A percentile compares a stretch with the other conserved stretches of the same genome.
Evolutionary conservation across 1,139 yeast species (phyloP).

Genomic region (Pichia sp.): DNA sequence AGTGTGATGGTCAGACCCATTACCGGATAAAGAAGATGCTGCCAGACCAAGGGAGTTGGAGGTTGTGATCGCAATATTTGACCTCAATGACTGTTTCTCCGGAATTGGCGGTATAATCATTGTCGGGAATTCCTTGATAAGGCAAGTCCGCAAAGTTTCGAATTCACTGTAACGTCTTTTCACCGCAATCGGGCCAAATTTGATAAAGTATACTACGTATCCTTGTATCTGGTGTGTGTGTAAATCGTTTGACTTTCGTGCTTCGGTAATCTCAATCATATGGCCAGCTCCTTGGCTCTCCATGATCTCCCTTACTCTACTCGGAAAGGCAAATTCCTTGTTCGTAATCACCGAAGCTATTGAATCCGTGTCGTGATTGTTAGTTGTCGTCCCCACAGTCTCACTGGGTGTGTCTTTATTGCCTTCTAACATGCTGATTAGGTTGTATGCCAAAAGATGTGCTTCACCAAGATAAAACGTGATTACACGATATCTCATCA

Average conservation of each 20-base stretch:
- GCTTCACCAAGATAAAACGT: neutral
- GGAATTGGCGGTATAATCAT: constrained; percentile 90
- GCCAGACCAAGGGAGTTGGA: constrained; percentile 24
- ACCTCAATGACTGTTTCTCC: constrained; percentile 64
- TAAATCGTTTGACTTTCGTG: constrained; percentile 76
- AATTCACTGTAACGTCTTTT: constrained; percentile 89
- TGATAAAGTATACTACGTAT: constrained; percentile 78
- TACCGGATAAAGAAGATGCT: constrained; percentile 6
- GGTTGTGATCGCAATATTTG: constrained; percentile 31
- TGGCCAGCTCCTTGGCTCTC: constrained; percentile 31
- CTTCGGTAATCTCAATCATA: constrained; percentile 60
- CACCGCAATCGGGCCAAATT: constrained; percentile 57
- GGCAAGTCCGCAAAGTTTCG: constrained; percentile 68
- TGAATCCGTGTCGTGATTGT: constrained; percentile 16
- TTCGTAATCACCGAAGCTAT: constrained; percentile 22
- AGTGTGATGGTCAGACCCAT: constrained; percentile 1
- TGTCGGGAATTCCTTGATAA: constrained; percentile 75
- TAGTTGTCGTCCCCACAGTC: neutral
- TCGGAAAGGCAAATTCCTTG: constrained; percentile 27
- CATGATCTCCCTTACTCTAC: constrained; percentile 36
- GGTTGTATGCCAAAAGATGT: too few species aligned
- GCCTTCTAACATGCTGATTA: neutral
- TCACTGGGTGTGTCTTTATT: neutral
- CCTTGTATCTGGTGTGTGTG: constrained; percentile 41
- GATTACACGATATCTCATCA: neutral